phyloP scores from a whole-genome alignment of 768 basidiomycete genomes.

The Punctularia strigosozonata region DNA sequence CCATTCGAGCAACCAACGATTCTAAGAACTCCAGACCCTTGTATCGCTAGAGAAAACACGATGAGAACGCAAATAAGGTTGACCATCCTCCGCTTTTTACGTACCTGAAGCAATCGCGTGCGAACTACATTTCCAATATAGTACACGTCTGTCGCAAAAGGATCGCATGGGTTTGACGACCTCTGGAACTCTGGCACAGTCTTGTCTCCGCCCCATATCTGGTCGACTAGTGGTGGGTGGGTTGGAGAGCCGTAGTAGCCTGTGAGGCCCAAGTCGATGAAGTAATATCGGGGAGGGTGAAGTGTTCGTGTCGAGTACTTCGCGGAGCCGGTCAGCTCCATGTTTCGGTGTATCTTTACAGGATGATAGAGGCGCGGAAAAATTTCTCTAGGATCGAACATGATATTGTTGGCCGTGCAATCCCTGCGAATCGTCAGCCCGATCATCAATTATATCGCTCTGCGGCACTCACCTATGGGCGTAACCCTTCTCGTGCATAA shows the following conservation, averaged over 20 bases:
- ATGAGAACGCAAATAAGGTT: no score
- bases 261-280: no score
- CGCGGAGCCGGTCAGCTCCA: no score
- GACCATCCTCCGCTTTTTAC: no score
- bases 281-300: no score
- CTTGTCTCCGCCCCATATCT: slow-evolving; percentile 29
- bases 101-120: slow-evolving; percentile 14
- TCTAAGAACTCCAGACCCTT: slow-evolving; percentile 16
- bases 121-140: slow-evolving; percentile 21
- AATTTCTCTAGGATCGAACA: slow-evolving; percentile 12
- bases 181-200: slow-evolving; percentile 21
- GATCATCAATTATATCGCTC: background rate
- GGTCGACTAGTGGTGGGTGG: slow-evolving; percentile 15
- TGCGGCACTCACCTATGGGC: slow-evolving; percentile 11
- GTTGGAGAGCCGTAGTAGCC: no score
- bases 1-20: slow-evolving; percentile 15
- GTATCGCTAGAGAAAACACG: no score
- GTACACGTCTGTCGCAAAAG: slow-evolving; percentile 24
- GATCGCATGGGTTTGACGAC: slow-evolving; percentile 11
- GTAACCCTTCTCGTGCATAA: slow-evolving; percentile 10
- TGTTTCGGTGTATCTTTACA: slow-evolving; percentile 3
- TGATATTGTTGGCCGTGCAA: slow-evolving; percentile 10
- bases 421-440: slow-evolving; percentile 8
- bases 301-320: no score
- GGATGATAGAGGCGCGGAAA: slow-evolving; percentile 14